These are phyloP conservation scores for Coccomyxa subellipsoidea DNA, from an alignment of 163 green algal species.

Conservation along the genomic window DNA sequence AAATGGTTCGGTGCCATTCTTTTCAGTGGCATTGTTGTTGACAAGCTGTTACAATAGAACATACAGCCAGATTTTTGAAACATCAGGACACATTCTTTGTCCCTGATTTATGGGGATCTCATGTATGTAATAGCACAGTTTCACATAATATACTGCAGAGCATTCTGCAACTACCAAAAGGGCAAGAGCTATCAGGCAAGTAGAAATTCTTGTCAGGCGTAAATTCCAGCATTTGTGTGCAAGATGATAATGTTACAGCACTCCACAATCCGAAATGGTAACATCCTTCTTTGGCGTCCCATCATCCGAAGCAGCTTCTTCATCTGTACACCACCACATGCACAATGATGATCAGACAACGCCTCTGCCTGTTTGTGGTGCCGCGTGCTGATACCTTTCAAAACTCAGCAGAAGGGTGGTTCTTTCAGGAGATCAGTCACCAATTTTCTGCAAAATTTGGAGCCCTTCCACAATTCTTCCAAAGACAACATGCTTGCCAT, in stretches of 20 bases:
- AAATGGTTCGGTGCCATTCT: constrained; percentile 71
- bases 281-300: constrained; percentile 8
- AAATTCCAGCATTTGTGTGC: not conserved
- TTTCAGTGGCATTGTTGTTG: constrained; percentile 70
- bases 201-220: not conserved
- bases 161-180: not conserved
- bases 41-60: constrained; percentile 41
- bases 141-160: not conserved
- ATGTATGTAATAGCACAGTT: not conserved
- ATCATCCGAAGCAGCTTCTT: constrained; percentile 1
- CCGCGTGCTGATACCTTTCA: not conserved
- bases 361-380: not conserved
- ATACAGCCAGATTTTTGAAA: too few relatives aligned
- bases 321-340: not conserved
- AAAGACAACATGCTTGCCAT: constrained; percentile 87
- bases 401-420: not conserved
- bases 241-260: not conserved
- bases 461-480: constrained; percentile 75
- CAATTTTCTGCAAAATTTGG: constrained; percentile 70
- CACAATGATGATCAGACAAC: not conserved
- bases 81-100: not conserved
- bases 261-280: not conserved
- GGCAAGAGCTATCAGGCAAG: not conserved
- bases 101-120: not conserved
- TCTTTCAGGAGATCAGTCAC: constrained; percentile 17